Base-by-base conservation (phyloP, 2,329 filamentous ascomycete genomes). In the Talaromyces albobiverticillius region DNA sequence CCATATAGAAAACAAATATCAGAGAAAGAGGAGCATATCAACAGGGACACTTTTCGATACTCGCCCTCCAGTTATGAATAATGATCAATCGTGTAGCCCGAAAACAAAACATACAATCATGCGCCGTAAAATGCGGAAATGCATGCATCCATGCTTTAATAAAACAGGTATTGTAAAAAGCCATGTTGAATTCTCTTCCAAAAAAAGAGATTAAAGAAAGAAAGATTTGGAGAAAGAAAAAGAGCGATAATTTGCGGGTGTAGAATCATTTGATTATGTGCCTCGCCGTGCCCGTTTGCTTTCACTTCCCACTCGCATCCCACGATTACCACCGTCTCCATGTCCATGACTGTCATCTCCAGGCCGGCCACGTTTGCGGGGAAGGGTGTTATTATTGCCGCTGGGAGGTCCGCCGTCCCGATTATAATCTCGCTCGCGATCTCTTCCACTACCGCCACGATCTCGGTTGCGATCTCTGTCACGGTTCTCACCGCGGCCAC, bases 211-310 rank as follows among this genome's bases (percentile, higher is more conserved):
- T 18, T 31, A 29, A 29, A 42, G 3, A 42, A 3, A 46, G 42
- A 25, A 16, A 40, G 18, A 40, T 40, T 20, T 20, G 18, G 14
- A 16, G 7, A 16, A 34, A 22, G 22, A 8, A 50, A 51, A n/a
- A 16, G n/a, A 25, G 25, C 6, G 43, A 14, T 2, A 22, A 32
- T n/a, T 11, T n/a, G 26, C 20, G 16, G 31, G 25, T 31, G 29
- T 3, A 20, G 13, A 29, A 14, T 9, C 4, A 22, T 13, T 31
- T 16, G 9, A 20, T 69, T 59, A 73, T 23, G 61, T 61, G 46
- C 73, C 73, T 49, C 73, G 68, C 54, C 73, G 70, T 43, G 69
- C 64, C 41, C 73, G 69, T 59, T 76, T 76, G 57, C 61, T 73
- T 13, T 76, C 73, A 52, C 66, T 66, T 13, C 70, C 68, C 59